These are phyloP conservation scores for Colletotrichum truncatum DNA, from an alignment of 2,329 filamentous ascomycete genomes.

Conservation along the genomic window DNA sequence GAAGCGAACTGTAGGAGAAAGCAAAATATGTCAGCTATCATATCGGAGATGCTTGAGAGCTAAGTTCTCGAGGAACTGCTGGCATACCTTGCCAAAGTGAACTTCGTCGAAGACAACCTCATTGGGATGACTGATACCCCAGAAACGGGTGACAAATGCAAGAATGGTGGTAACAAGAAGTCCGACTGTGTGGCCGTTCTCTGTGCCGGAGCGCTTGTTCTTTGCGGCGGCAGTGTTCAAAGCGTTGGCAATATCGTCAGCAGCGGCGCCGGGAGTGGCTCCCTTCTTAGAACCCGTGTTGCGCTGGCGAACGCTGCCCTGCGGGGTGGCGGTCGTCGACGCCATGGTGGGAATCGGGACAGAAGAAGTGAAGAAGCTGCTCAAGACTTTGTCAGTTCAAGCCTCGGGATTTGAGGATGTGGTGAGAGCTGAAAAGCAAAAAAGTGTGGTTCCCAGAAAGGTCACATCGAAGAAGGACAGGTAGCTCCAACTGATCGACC, in stretches of 20 bases:
- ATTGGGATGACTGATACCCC: constrained; percentile 92
- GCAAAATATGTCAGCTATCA: constrained; percentile 30
- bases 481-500: constrained; percentile 23
- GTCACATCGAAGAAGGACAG: constrained; percentile 28
- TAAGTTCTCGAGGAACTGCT: background rate
- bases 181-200: constrained; percentile 86
- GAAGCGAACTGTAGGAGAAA: constrained; percentile 68
- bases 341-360: constrained; percentile 48
- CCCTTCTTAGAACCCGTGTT: constrained; percentile 62
- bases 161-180: constrained; percentile 80
- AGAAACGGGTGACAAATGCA: constrained; percentile 93
- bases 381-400: constrained; percentile 20
- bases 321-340: constrained; percentile 51
- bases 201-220: constrained; percentile 56
- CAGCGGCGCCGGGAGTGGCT: constrained; percentile 44
- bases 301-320: constrained; percentile 68
- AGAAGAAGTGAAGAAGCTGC: constrained; percentile 24
- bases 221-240: constrained; percentile 53
- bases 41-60: background rate
- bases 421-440: background rate
- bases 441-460: background rate
- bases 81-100: constrained; percentile 94
- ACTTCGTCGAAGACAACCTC: constrained; percentile 99
- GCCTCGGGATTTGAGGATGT: constrained; percentile 1
- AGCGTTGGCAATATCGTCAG: constrained; percentile 61